phyloP scores from a whole-genome alignment of 2,329 filamentous ascomycete genomes.

The Fusarium sp. region DNA sequence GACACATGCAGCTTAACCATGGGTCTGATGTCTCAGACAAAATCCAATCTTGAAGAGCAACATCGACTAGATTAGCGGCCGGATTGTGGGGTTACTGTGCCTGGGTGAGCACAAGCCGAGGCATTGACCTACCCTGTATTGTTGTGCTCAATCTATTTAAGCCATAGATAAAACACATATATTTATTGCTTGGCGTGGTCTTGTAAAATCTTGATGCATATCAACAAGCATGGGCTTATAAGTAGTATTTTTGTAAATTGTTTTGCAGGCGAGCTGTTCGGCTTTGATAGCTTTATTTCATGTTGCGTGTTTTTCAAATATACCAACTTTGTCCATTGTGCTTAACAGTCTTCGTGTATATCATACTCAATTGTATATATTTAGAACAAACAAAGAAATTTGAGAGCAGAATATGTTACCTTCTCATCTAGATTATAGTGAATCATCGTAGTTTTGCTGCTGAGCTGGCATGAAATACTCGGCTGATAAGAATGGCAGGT shows the following conservation, averaged over 20 bases:
- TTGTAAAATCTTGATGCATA: background rate
- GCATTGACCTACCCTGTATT: constrained; percentile 23
- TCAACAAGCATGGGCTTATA: no score
- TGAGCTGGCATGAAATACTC: background rate
- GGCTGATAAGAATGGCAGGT: background rate
- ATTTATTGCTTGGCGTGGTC: background rate
- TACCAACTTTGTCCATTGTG: no score
- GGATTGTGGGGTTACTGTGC: constrained; percentile 4
- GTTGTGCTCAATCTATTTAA: background rate
- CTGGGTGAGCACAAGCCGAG: background rate
- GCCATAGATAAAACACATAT: background rate
- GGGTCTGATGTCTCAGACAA: background rate
- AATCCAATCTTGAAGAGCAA: background rate
- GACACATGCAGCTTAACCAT: constrained; percentile 5
- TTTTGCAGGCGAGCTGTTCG: no score
- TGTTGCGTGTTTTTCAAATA: no score
- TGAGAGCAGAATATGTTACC: no score
- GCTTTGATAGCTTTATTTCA: no score
- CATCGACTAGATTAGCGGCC: background rate
- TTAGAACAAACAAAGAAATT: no score
- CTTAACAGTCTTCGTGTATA: no score
- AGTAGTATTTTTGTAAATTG: background rate
- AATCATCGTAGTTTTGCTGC: background rate
- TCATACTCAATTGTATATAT: no score
- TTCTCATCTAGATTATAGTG: no score